Base-by-base conservation (phyloP, 345 rosid genomes). In the Citrus hindsii region DNA sequence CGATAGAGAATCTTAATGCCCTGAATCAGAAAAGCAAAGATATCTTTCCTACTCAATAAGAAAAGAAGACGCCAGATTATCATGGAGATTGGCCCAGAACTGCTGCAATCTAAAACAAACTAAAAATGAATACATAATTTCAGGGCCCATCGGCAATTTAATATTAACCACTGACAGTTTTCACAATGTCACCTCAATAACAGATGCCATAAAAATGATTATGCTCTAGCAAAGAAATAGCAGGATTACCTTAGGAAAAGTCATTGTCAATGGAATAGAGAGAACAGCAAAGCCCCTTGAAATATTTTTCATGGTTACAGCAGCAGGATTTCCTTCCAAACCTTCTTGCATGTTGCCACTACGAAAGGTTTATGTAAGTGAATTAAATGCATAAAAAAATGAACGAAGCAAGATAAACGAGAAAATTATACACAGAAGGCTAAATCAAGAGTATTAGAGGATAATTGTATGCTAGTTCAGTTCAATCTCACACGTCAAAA, bases 321-420 rank as follows among this genome's bases (percentile, higher is more conserved):
- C 88, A 80, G 72, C 69, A 32, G 93, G 88, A 83, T 92, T 92
- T 80, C 93, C 99, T 85, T 90, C 97, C 94, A 96, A 83, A 72
- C 97, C 98, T 87, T 96, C 97, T 88, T 91, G 97, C 85, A 86
- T 86, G 78, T 92, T 92, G 85, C 78, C n/a, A 81, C 97, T 95
- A 86, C 28, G 69, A 64, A 73, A 33, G 73, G n/a, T 19, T 27
- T n/a, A 73, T 40, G 46, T 53, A 76, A 69, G 72, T 40, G 37
- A 79, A 66, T 30, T 75, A 30, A 63, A 8, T 60, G 19, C 40
- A 60, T 33, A 24, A 35, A 40, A 60, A 59, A 14, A 12, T 14
- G 55, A 73, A 59, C 24, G 6, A 73, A 25, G 48, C 24, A 63
- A 37, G 63, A 65, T 64, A 33, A 10, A 68, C 46, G 40, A 35